Conservation (phyloP, 257 asterid genomes). For the Primulina tabacum region DNA sequence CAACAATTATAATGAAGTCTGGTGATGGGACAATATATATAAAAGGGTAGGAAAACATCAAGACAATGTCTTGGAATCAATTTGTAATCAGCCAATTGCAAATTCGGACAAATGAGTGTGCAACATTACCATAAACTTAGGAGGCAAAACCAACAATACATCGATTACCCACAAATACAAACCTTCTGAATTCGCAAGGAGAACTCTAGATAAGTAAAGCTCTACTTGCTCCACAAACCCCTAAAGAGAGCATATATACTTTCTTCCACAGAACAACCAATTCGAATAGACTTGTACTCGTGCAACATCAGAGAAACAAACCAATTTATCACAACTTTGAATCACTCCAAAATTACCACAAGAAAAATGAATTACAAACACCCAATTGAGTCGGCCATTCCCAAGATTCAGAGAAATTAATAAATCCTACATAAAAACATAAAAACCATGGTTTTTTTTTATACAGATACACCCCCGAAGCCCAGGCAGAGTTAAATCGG, state of each 20-base stretch:
- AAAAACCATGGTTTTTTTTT: too few relatives aligned
- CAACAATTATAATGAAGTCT: not conserved
- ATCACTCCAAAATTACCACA: conserved; percentile 12
- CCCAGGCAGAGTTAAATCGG: not conserved
- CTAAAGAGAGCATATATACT: conserved; percentile 3
- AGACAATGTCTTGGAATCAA: not conserved
- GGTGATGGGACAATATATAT: not conserved
- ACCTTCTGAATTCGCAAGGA: conserved; percentile 1
- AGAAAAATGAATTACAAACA: not conserved
- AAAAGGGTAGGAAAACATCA: not conserved
- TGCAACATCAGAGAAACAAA: too few relatives aligned
- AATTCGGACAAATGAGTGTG: not conserved
- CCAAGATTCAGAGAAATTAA: not conserved
- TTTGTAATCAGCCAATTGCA: not conserved
- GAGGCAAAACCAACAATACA: not conserved
- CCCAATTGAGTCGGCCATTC: conserved; percentile 3
- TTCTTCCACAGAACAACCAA: conserved; percentile 6
- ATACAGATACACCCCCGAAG: too few relatives aligned
- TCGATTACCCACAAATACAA: not conserved
- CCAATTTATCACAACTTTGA: conserved; percentile 15
- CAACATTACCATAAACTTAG: not conserved
- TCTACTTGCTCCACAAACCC: conserved; percentile 15
- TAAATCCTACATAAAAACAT: too few relatives aligned
- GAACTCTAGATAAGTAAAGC: not conserved
- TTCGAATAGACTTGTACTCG: not conserved